Percentiles rank a stretch among this genome's conserved stretches.
These are phyloP conservation scores for Irineochytrium annulatum DNA, from an alignment of 192 early-diverging fungal genomes.

Conservation along the genomic window DNA sequence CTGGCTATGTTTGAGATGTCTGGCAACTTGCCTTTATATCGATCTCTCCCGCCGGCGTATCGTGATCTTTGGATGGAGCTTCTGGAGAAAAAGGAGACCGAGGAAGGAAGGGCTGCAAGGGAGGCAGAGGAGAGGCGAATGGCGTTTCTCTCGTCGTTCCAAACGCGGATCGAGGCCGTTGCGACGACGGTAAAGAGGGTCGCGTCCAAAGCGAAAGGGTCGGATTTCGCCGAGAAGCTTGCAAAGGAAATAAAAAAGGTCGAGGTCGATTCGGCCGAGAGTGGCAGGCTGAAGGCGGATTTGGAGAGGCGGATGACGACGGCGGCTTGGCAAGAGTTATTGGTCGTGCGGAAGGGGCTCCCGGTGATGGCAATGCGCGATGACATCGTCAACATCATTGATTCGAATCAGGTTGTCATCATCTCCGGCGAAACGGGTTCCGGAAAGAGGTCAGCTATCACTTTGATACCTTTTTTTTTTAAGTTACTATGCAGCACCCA, in stretches of 20 bases:
- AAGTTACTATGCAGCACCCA: too few species aligned
- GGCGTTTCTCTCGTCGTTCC: constrained; percentile 11
- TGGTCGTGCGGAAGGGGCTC: constrained; percentile 34
- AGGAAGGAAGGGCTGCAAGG: background rate
- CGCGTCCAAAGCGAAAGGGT: background rate
- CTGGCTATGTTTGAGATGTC: constrained; percentile 42
- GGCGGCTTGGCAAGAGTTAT: constrained; percentile 24
- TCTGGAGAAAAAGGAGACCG: constrained; percentile 30
- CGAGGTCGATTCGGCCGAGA: constrained; percentile 19
- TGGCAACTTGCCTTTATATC: constrained; percentile 46
- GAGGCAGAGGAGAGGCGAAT: constrained; percentile 1
- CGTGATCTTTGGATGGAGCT: constrained; percentile 58
- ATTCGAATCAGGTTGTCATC: constrained; percentile 58
- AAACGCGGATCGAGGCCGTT: constrained; percentile 25
- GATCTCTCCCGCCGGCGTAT: constrained; percentile 51
- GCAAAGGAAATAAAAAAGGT: constrained; percentile 20
- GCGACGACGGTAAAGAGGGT: constrained; percentile 3
- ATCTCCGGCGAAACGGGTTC: constrained; percentile 78
- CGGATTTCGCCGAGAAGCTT: background rate
- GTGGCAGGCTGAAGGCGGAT: constrained; percentile 10
- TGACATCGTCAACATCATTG: constrained; percentile 47
- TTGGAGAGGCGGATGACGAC: constrained; percentile 33
- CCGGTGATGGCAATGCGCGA: constrained; percentile 57
- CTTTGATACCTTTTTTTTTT: constrained; percentile 19
- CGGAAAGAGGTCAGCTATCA: constrained; percentile 8